Evolutionary conservation across 2,329 filamentous ascomycete genomes (phyloP).

Genomic region (Trichoderma sp.): DNA sequence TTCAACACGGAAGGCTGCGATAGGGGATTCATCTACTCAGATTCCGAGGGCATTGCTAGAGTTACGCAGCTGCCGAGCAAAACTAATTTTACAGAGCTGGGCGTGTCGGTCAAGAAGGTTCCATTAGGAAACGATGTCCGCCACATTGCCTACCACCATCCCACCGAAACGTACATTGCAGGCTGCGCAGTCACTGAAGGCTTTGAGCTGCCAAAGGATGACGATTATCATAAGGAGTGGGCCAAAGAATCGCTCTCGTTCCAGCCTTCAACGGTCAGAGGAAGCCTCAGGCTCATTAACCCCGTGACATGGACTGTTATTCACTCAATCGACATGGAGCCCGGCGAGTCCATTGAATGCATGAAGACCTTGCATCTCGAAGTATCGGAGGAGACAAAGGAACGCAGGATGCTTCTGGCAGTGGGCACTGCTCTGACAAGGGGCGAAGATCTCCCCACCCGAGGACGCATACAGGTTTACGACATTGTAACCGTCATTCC

Average conservation of each 20-base stretch:
- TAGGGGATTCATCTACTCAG: conserved; percentile 79
- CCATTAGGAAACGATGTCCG: conserved; percentile 69
- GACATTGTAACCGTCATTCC: conserved; percentile 91
- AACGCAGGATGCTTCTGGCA: conserved; percentile 77
- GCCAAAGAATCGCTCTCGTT: conserved; percentile 66
- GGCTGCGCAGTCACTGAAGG: conserved; percentile 67
- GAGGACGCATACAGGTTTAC: conserved; percentile 85
- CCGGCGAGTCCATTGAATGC: conserved; percentile 75
- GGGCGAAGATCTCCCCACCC: conserved; percentile 86
- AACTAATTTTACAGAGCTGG: conserved; percentile 70
- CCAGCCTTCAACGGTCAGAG: conserved; percentile 69
- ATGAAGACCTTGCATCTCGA: conserved; percentile 84
- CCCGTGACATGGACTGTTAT: conserved; percentile 77
- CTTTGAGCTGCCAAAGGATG: conserved; percentile 85
- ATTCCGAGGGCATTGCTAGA: conserved; percentile 69
- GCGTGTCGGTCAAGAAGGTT: conserved; percentile 74
- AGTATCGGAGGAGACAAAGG: conserved; percentile 86
- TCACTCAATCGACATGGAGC: conserved; percentile 71
- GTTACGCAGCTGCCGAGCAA: conserved; percentile 70
- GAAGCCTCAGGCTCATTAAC: conserved; percentile 76
- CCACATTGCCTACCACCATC: conserved; percentile 73
- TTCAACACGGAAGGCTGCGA: conserved; percentile 79
- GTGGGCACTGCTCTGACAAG: conserved; percentile 84
- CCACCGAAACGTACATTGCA: conserved; percentile 73
- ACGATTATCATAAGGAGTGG: conserved; percentile 81